Evolutionary conservation across 331 rosid genomes (phyloP), one percentile per base, ranked within the genome.

Genomic region (Malus hybrid): DNA sequence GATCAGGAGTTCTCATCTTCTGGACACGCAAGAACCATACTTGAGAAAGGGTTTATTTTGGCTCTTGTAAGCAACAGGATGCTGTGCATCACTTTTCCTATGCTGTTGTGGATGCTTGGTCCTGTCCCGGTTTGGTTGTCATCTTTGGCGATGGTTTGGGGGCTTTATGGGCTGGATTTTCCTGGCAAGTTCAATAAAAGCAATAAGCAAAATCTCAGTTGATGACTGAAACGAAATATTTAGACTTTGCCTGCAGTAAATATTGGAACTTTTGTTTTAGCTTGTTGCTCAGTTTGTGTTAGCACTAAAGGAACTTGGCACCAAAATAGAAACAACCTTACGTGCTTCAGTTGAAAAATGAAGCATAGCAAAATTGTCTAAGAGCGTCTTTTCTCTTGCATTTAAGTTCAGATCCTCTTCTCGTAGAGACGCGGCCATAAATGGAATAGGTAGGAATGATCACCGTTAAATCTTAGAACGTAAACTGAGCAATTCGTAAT

Each of bases 101-200:
- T 93, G 77, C 62, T 93, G 89, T 18, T 91, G 5, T 93, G 98
- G 98, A 81, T 87, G 89, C 62, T 89, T 59, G 90, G 96, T 50
- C 98, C 98, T 1, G 50, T 88, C 24, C 80, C 87, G 0, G 80
- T 89, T 0, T 80, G 83, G 62, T 32, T 93, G 67, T 77, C 90
- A 12, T 85, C 97, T 18, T 56, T 88, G 67, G 90, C 85, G 0
- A 60, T 88, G 77, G 77, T 93, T 69, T 88, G 81, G 86, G 83
- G 81, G 20, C 81, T 89, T 74, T 85, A 78, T 59, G 81, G 80
- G 36, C 48, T 87, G 76, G 97, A 93, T 85, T 91, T 91, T 81
- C 79, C 77, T 0, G 65, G 85, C 12, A 82, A 81, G 71, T 32
- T 76, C 39, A 78, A 79, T 6, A 56, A 66, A 19, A 50, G 10